Evolutionary conservation across 495 filamentous ascomycete species (phyloP).

Genomic region (Symbiotaphrina buchneri): DNA sequence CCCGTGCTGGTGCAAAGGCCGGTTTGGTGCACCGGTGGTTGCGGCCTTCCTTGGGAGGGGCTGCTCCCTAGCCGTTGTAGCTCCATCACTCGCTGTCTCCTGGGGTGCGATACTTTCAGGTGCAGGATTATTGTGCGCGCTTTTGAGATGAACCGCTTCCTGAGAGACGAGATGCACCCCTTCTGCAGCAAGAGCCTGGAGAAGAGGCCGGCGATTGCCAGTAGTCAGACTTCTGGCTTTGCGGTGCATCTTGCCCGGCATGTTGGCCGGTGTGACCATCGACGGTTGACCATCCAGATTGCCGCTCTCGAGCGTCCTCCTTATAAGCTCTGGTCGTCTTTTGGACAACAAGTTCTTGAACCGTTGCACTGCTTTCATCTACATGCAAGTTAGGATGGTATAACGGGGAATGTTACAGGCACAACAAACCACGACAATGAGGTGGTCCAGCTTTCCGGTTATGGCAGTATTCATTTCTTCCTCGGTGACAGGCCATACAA

Average conservation of each 20-base stretch:
- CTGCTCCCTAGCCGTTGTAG: too few species aligned
- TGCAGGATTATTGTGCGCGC: background rate
- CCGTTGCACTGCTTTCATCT: slow-evolving; percentile 83
- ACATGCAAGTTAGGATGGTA: background rate
- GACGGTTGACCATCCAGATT: slow-evolving; percentile 30
- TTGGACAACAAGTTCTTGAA: slow-evolving; percentile 42
- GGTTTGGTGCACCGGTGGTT: too few species aligned
- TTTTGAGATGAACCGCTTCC: background rate
- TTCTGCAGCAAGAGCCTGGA: slow-evolving; percentile 22
- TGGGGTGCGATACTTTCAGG: too few species aligned
- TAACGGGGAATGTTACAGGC: background rate
- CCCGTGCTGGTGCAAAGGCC: slow-evolving; percentile 2
- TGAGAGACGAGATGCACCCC: slow-evolving; percentile 19
- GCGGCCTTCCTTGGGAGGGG: too few species aligned
- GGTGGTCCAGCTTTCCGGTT: slow-evolving; percentile 61
- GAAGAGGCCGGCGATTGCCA: slow-evolving; percentile 24
- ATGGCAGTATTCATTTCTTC: slow-evolving; percentile 83
- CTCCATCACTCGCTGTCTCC: too few species aligned
- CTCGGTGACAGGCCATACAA: slow-evolving; percentile 61
- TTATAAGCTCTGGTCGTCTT: slow-evolving; percentile 23
- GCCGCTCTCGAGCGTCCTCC: slow-evolving; percentile 31
- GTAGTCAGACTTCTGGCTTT: slow-evolving; percentile 24
- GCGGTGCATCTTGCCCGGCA: slow-evolving; percentile 26
- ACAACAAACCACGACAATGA: slow-evolving; percentile 57
- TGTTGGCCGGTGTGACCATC: slow-evolving; percentile 33